phyloP scores from a whole-genome alignment of 140 eudicot species.

The Oenanthe javanica region DNA sequence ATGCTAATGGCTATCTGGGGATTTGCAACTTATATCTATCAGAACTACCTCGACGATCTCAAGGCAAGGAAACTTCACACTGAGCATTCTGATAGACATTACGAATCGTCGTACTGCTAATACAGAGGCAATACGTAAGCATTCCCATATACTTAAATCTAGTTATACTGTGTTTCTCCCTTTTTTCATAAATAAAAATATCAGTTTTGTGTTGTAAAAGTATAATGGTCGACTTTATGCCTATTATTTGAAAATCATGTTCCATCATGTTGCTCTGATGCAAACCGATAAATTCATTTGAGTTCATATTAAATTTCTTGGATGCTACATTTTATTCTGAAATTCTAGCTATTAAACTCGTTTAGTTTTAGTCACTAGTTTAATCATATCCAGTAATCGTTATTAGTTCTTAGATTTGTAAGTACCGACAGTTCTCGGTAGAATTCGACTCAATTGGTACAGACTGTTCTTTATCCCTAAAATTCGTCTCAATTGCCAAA shows the following conservation, averaged over 20 bases:
- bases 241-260: neutral
- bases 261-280: neutral
- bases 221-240: neutral
- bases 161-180: neutral
- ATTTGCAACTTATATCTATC: conserved; percentile 59
- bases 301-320: too few relatives aligned
- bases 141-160: neutral
- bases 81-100: conserved; percentile 15
- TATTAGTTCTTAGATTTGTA: too few relatives aligned
- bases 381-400: too few relatives aligned
- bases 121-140: neutral
- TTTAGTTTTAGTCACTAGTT: too few relatives aligned
- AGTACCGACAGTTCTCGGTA: too few relatives aligned
- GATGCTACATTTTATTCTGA: too few relatives aligned
- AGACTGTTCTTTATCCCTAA: too few relatives aligned
- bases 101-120: conserved; percentile 26
- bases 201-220: too few relatives aligned
- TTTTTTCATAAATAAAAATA: neutral
- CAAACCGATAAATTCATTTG: too few relatives aligned
- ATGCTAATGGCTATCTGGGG: conserved; percentile 85
- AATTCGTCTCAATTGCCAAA: neutral
- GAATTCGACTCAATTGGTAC: neutral
- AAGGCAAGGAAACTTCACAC: conserved; percentile 22
- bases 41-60: conserved; percentile 69
- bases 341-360: too few relatives aligned